Base-by-base conservation (phyloP, 2,329 filamentous ascomycete genomes). In the Lanzia echinophila region DNA sequence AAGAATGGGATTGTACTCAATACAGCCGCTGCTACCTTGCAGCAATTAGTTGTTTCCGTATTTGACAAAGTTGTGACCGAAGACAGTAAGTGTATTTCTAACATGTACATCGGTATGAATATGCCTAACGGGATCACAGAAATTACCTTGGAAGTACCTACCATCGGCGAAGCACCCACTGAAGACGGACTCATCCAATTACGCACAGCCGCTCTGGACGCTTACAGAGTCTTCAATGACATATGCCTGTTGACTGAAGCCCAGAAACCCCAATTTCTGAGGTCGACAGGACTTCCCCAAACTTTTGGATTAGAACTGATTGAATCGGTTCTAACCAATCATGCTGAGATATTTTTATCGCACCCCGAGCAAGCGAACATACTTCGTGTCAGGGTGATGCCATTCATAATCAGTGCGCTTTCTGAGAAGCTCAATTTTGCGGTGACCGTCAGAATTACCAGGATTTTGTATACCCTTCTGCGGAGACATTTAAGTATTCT, bases 1-100 rank as follows among this genome's bases (percentile, higher is more conserved):
- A 97, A 96, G 72, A 95, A 91, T 72, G 83, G 86, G 24, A 90
- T 95, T 49, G 90, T 99, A 62, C 95, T 92, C 67, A 95, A 95
- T 63, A 97, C 95, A 1, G 94, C 94, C 10, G 90, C 92, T 24
- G 94, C 94, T n/a, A 97, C 94, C 2, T 75, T 99, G 51, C 92
- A 96, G 70, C 94, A 97, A 69, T 79, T 99, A 13, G 85, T 97
- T 7, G 89, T 94, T 32, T 87, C 88, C 0, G 87, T 96, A 0
- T 97, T 96, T 70, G 94, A 97, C 68, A 94, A 95, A 68, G 90
- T 96, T 2, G 81, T 84, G 0, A 74, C 75, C 6, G 90, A 96
- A 73, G 90, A 96, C 68, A 84, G 84, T 86, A 71, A 68, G 81
- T 28, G 24, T 28, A 28, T 28, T 76, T 12, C 47, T 44, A 28